A percentile compares a stretch with the other conserved stretches of the same genome.
phyloP scores from a whole-genome alignment of 768 basidiomycete species.

The Psilocybe cubensis region DNA sequence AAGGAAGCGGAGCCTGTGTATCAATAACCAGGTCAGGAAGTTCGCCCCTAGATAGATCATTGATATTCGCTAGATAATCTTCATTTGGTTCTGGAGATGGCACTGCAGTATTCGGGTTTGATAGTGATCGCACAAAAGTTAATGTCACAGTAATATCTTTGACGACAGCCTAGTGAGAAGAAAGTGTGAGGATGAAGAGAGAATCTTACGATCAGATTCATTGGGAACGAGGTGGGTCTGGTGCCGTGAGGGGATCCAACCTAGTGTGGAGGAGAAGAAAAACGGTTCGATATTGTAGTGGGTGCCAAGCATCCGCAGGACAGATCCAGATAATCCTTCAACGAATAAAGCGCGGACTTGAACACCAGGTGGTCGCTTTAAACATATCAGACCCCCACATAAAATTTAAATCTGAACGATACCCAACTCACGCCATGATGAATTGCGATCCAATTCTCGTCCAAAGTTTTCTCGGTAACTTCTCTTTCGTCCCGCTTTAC shows the following conservation, averaged over 20 bases:
- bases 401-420: neutral
- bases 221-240: constrained; percentile 43
- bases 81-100: neutral
- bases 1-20: constrained; percentile 51
- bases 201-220: constrained; percentile 42
- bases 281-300: constrained; percentile 64
- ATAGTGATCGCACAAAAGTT: constrained; percentile 50
- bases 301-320: constrained; percentile 58
- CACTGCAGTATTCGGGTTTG: constrained; percentile 20
- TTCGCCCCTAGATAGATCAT: neutral
- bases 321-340: constrained; percentile 50
- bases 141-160: constrained; percentile 62
- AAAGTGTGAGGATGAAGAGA: neutral
- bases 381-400: neutral
- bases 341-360: constrained; percentile 55
- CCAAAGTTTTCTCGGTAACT: constrained; percentile 24
- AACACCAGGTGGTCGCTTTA: constrained; percentile 29
- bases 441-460: constrained; percentile 36
- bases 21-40: constrained; percentile 45
- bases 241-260: constrained; percentile 64
- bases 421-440: constrained; percentile 18
- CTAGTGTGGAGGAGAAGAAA: constrained; percentile 64
- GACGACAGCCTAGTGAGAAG: neutral
- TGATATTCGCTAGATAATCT: neutral
- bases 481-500: constrained; percentile 18